A percentile compares a stretch with the other conserved stretches of the same genome.
These are phyloP conservation scores for Vaccinium corymbosum DNA, from an alignment of 148 eudicot species.

Conservation along the genomic window DNA sequence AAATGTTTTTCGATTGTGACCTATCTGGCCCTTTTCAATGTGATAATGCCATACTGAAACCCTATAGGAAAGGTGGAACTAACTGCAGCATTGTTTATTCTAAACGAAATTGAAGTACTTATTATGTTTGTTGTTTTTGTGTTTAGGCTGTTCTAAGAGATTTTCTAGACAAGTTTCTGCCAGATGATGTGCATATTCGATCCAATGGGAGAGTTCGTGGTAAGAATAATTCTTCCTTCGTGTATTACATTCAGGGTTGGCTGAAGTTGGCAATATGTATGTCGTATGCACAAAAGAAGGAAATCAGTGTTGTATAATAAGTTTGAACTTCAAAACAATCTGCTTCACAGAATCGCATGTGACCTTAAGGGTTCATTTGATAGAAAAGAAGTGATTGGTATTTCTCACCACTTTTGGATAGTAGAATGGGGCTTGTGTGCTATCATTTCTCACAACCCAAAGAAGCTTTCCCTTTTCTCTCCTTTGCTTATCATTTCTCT, in stretches of 20 bases:
- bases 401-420: neutral
- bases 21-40: neutral
- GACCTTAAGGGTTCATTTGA: conserved; percentile 4
- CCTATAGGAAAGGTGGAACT: neutral
- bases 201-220: conserved; percentile 95
- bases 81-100: neutral
- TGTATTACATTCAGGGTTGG: neutral
- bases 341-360: neutral
- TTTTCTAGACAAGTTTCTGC: conserved; percentile 64
- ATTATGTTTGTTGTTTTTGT: neutral
- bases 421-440: neutral
- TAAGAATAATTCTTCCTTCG: conserved; percentile 30
- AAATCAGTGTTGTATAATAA: neutral
- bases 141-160: conserved; percentile 91
- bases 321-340: neutral
- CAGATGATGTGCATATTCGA: conserved; percentile 75
- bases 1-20: neutral
- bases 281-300: neutral
- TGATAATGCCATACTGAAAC: neutral
- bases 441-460: neutral
- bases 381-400: neutral
- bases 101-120: neutral
- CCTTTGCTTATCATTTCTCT: neutral
- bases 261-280: neutral
- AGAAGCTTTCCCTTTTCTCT: neutral